A percentile compares a stretch with the other conserved stretches of the same genome.
phyloP scores from a whole-genome alignment of 768 basidiomycete genomes.

The Kwoniella mangroviensis region DNA sequence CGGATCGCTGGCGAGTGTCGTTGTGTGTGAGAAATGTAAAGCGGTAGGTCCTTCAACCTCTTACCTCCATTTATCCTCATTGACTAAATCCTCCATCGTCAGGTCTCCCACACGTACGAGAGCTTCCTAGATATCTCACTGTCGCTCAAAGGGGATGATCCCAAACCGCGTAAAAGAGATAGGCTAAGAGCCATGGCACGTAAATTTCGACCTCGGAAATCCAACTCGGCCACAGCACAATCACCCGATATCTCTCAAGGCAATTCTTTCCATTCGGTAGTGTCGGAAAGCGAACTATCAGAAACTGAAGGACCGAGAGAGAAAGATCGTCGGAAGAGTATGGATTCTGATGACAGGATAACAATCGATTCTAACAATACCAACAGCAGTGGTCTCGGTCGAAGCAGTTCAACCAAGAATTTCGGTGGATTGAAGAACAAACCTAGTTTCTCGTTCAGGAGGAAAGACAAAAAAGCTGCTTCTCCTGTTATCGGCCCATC shows the following conservation, averaged over 20 bases:
- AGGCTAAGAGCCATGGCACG: constrained; percentile 74
- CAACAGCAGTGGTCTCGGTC: constrained; percentile 1
- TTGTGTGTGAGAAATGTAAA: constrained; percentile 93
- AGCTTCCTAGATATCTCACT: constrained; percentile 93
- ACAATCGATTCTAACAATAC: constrained; percentile 13
- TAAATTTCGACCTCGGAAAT: constrained; percentile 60
- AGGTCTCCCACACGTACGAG: constrained; percentile 81
- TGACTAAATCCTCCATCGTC: not conserved
- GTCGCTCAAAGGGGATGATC: constrained; percentile 79
- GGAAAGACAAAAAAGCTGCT: constrained; percentile 23
- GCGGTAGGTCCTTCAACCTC: constrained; percentile 63
- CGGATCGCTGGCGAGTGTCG: constrained; percentile 83
- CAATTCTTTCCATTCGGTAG: constrained; percentile 17
- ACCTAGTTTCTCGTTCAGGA: constrained; percentile 46
- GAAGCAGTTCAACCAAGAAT: constrained; percentile 30
- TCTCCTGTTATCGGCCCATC: constrained; percentile 14
- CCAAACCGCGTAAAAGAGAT: constrained; percentile 74
- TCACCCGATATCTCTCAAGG: constrained; percentile 11
- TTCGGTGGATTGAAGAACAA: constrained; percentile 42
- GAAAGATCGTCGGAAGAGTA: constrained; percentile 32
- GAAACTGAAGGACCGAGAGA: constrained; percentile 28
- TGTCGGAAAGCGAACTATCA: constrained; percentile 37
- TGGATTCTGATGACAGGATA: constrained; percentile 40
- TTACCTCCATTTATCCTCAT: not conserved
- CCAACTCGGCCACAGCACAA: constrained; percentile 15